These are phyloP conservation scores for Trichoderma erinaceum DNA, from an alignment of 495 filamentous ascomycete genomes.

Conservation along the genomic window DNA sequence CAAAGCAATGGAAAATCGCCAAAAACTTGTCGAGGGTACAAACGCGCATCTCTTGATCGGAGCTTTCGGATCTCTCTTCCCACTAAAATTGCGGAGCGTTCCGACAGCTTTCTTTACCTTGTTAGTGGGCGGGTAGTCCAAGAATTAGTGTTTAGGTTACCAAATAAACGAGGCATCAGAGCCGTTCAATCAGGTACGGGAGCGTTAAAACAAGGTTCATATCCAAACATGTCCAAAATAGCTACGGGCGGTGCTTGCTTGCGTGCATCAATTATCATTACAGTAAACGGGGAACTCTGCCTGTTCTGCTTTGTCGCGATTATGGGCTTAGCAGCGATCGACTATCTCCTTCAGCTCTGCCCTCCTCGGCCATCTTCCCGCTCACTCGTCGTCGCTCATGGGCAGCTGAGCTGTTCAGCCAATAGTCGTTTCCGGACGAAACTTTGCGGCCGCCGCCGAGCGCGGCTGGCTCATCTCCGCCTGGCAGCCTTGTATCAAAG, in stretches of 20 bases:
- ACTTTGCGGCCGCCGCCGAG: conserved; percentile 37
- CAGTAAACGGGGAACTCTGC: not conserved
- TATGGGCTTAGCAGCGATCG: not conserved
- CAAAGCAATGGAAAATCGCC: not conserved
- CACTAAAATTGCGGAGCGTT: conserved; percentile 7
- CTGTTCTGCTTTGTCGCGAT: not conserved
- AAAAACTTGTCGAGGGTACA: not conserved
- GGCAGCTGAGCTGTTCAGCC: conserved; percentile 24
- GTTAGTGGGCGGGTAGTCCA: not conserved
- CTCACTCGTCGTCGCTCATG: conserved; percentile 60
- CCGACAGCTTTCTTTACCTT: not conserved
- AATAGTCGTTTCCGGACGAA: conserved; percentile 54
- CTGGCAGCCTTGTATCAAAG: conserved; percentile 49
- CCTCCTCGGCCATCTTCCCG: conserved; percentile 82
- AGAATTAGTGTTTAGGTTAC: not conserved
- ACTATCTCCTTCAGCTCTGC: conserved; percentile 39
- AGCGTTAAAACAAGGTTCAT: no score
- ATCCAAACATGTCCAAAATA: not conserved
- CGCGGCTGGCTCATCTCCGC: conserved; percentile 43
- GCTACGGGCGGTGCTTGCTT: not conserved
- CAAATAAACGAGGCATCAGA: no score
- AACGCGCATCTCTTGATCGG: not conserved
- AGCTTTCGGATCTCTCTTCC: not conserved
- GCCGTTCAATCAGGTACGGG: no score
- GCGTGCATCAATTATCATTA: not conserved